phyloP scores from a whole-genome alignment of 495 filamentous ascomycete species.

The Aspergillus homomorphus region DNA sequence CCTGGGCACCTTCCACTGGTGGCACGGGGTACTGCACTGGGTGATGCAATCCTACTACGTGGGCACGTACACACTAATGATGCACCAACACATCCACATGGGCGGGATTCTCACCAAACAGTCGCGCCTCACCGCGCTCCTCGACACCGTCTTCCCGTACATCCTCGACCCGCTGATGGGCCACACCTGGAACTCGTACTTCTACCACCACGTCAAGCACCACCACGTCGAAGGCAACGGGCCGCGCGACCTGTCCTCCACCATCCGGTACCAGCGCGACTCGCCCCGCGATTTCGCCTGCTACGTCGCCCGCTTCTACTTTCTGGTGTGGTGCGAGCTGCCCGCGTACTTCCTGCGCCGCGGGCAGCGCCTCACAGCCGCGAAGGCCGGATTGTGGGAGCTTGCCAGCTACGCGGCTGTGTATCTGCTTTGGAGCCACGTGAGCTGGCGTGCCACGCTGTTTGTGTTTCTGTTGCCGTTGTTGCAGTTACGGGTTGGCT shows the following conservation, averaged over 20 bases:
- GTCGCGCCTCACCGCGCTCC: constrained; percentile 33
- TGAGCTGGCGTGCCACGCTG: constrained; percentile 49
- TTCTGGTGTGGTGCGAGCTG: constrained; percentile 70
- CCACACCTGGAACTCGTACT: constrained; percentile 82
- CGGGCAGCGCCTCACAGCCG: constrained; percentile 46
- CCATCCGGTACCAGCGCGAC: constrained; percentile 74
- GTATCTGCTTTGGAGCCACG: constrained; percentile 44
- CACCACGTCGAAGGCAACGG: constrained; percentile 83
- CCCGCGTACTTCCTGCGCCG: constrained; percentile 67
- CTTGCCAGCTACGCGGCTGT: constrained; percentile 48
- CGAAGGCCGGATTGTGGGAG: constrained; percentile 57
- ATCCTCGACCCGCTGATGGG: constrained; percentile 72
- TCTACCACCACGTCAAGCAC: constrained; percentile 81
- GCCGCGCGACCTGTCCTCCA: constrained; percentile 69
- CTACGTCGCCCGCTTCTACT: constrained; percentile 70
- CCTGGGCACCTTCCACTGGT: constrained; percentile 55
- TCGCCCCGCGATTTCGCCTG: constrained; percentile 56
- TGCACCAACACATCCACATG: constrained; percentile 80
- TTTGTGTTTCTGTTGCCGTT: constrained; percentile 63
- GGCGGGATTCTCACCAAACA: constrained; percentile 62
- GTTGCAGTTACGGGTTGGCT: constrained; percentile 53
- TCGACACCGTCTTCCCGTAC: constrained; percentile 69
- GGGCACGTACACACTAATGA: constrained; percentile 74
- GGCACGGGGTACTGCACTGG: constrained; percentile 62
- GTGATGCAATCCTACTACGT: constrained; percentile 60